Evolutionary conservation across 495 filamentous ascomycete genomes (phyloP), one percentile per base, ranked within the genome.

Genomic region (Penicillium coprophilum): DNA sequence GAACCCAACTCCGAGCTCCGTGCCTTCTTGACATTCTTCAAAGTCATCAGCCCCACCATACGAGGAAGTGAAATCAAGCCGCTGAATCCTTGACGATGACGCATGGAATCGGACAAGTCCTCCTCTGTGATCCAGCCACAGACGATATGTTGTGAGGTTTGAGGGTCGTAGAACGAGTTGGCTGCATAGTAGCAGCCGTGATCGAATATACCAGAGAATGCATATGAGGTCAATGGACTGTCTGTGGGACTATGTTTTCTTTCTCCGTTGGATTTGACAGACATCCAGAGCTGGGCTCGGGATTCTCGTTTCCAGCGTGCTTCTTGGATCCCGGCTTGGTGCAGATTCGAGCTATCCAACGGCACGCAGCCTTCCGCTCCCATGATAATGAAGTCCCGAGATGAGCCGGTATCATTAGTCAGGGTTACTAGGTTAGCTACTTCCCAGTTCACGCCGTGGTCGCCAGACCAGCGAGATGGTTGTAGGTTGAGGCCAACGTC

Each of bases 391-490:
- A 80, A 81, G 46, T 77, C 76, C 41, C 79, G 75, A 4, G 63
- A 61, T 4, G 62, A 46, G 8, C 70, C 32, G 5, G 15, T 68
- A n/a, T 67, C 60, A 8, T 68, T 62, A 6, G 58, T 47, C 17
- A 85, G 63, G 0, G 75, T 75, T 46, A 78, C 74, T 50, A 81
- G 72, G 28, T 79, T 81, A 7, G 70, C 69, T n/a, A 83, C 79
- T 62, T 85, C 82, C 68, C 82, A 85, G 63, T 85, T 85, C 47
- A 76, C 78, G 0, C 77, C 80, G 38, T 79, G 74, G n/a, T 76
- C 71, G 4, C 80, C 78, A 0, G 80, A 76, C 73, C 73, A 76
- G 36, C 71, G 65, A 4, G 72, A 80, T 41, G 71, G 67, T 12
- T 71, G 61, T 39, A 77, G 61, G 55, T 82, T 81, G 28, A 71